Evolutionary conservation across 768 basidiomycete species (phyloP).

Genomic region (Galerina marginata): DNA sequence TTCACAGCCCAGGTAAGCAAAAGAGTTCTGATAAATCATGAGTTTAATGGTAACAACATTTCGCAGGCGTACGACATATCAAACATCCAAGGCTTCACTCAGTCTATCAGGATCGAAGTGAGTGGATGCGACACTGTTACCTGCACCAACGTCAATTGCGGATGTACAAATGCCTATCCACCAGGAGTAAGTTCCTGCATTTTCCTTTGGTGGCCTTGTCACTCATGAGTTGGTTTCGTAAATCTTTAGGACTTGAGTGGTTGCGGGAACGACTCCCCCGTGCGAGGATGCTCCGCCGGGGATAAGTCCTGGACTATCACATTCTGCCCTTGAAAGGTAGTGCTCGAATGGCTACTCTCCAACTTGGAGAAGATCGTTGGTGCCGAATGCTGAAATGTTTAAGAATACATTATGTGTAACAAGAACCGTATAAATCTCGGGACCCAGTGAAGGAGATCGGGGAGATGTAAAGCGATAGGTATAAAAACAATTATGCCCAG

Average conservation of each 20-base stretch:
- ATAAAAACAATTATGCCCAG: conserved; percentile 69
- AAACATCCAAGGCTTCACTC: conserved; percentile 50
- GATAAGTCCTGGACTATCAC: conserved; percentile 35
- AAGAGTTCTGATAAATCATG: too few relatives aligned
- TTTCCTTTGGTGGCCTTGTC: background rate
- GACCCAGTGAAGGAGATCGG: conserved; percentile 6
- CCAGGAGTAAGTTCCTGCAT: conserved; percentile 31
- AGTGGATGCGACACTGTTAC: conserved; percentile 44
- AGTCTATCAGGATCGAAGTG: conserved; percentile 39
- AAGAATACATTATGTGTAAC: conserved; percentile 22
- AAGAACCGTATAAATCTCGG: conserved; percentile 12
- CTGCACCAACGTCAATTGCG: conserved; percentile 44
- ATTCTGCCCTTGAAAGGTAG: conserved; percentile 17
- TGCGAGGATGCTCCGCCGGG: conserved; percentile 41
- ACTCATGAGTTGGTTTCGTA: background rate
- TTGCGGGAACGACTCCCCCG: conserved; percentile 44
- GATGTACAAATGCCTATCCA: conserved; percentile 37
- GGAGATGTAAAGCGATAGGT: background rate
- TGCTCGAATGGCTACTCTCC: too few relatives aligned
- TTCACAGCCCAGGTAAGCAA: conserved; percentile 30
- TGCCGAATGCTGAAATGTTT: conserved; percentile 2
- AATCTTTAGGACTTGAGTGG: conserved; percentile 37
- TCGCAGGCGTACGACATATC: conserved; percentile 46
- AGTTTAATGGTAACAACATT: too few relatives aligned
- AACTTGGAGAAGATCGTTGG: too few relatives aligned